Percentiles rank a stretch among this genome's conserved stretches.
These are phyloP conservation scores for Colletotrichum sp. DNA, from an alignment of 2,329 filamentous ascomycete species.

Conservation along the genomic window DNA sequence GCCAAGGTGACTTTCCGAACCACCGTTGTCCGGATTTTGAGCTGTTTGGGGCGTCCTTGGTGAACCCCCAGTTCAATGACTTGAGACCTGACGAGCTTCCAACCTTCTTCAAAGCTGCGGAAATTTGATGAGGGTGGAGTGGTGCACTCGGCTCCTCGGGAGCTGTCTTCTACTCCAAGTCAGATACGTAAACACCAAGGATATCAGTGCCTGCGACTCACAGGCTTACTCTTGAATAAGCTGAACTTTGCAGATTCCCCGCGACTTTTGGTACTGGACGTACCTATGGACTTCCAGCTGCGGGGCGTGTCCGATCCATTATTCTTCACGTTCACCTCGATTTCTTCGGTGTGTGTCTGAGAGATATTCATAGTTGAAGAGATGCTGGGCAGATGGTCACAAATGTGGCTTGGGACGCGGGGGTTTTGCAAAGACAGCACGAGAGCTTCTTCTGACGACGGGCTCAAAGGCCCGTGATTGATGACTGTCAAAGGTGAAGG, in stretches of 20 bases:
- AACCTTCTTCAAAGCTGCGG: neutral
- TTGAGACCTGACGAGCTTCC: neutral
- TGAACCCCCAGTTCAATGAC: neutral
- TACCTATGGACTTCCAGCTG: neutral
- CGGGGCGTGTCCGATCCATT: neutral
- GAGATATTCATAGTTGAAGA: neutral
- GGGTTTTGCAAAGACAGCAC: conserved; percentile 50
- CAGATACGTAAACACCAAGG: neutral
- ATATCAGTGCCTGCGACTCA: neutral
- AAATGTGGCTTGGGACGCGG: neutral
- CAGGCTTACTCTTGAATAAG: neutral
- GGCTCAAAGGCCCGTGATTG: conserved; percentile 35
- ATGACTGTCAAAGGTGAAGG: neutral
- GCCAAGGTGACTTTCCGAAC: conserved; percentile 39
- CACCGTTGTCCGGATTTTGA: neutral
- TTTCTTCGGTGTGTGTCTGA: neutral
- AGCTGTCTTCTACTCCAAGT: neutral
- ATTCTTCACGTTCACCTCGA: neutral
- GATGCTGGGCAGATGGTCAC: neutral
- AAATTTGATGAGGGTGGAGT: neutral
- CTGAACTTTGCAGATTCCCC: neutral
- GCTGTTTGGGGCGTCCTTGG: neutral
- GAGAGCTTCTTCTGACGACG: conserved; percentile 52
- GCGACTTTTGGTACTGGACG: neutral
- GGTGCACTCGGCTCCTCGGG: too few species aligned